Percentiles rank a stretch among this genome's conserved stretches.
These are phyloP conservation scores for Aureobasidium melanogenum DNA, from an alignment of 2,329 filamentous ascomycete species.

Conservation along the genomic window DNA sequence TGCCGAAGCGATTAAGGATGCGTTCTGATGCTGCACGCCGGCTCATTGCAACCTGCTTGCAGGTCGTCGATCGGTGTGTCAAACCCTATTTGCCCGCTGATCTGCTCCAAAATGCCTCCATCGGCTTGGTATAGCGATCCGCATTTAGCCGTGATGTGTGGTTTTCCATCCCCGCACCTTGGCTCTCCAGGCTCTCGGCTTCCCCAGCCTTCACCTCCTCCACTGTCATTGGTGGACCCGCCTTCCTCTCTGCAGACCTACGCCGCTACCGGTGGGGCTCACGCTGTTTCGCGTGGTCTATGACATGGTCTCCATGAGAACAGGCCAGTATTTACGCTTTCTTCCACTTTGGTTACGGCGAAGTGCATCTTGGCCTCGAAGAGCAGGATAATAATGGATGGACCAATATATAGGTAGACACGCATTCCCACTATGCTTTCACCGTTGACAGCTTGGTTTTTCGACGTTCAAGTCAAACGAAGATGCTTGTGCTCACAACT, in stretches of 20 bases:
- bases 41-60: not conserved
- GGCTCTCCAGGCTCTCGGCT: not conserved
- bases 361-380: not conserved
- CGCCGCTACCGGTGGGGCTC: not conserved
- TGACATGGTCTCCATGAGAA: constrained; percentile 9
- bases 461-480: not conserved
- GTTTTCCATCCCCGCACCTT: not conserved
- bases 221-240: constrained; percentile 1
- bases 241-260: not conserved
- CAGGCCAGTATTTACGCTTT: not conserved
- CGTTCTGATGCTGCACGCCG: not conserved
- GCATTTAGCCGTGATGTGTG: constrained; percentile 6
- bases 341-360: not conserved
- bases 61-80: not conserved
- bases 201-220: not conserved
- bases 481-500: constrained; percentile 9
- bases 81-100: constrained; percentile 4
- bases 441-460: not conserved
- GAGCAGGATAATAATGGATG: not conserved
- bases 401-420: constrained; percentile 2
- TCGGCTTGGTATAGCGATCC: constrained; percentile 7
- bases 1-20: not conserved
- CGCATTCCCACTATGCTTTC: not conserved
- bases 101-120: not conserved
- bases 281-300: not conserved